A percentile compares a stretch with the other conserved stretches of the same genome.
These are phyloP conservation scores for Alternaria infectoria DNA, from an alignment of 2,329 filamentous ascomycete genomes.

Conservation along the genomic window DNA sequence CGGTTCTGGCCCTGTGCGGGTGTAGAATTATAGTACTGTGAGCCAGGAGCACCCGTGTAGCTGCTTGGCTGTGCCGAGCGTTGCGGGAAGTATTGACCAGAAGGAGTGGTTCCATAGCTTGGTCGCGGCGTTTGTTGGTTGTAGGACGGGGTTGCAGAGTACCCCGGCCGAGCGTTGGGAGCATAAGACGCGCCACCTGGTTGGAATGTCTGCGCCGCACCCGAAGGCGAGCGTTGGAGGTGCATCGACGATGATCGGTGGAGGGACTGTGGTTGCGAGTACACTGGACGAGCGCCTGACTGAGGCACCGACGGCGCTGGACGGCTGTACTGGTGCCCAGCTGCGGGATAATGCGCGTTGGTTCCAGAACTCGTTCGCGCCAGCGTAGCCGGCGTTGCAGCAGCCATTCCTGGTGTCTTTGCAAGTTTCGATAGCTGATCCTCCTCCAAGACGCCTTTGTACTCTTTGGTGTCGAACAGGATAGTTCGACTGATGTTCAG, in stretches of 20 bases:
- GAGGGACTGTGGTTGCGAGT: conserved; percentile 43
- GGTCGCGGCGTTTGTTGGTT: conserved; percentile 42
- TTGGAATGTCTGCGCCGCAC: conserved; percentile 37
- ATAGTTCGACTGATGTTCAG: conserved; percentile 82
- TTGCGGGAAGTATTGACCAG: conserved; percentile 41
- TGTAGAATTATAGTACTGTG: conserved; percentile 44
- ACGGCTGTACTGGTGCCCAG: conserved; percentile 41
- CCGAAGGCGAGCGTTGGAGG: conserved; percentile 43
- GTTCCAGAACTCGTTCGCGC: conserved; percentile 34
- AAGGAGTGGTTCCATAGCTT: conserved; percentile 28
- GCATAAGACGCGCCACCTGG: conserved; percentile 36
- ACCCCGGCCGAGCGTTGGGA: conserved; percentile 34
- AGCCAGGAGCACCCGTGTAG: conserved; percentile 36
- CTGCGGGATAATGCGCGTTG: conserved; percentile 37
- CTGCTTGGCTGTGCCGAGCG: conserved; percentile 35
- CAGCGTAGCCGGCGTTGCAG: conserved; percentile 36
- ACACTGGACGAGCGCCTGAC: conserved; percentile 39
- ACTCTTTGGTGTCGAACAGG: conserved; percentile 73
- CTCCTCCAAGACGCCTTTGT: conserved; percentile 81
- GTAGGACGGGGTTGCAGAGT: conserved; percentile 36
- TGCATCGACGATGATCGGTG: conserved; percentile 47
- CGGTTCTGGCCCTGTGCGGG: conserved; percentile 41
- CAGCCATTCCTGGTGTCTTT: conserved; percentile 47
- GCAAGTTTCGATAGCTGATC: conserved; percentile 65
- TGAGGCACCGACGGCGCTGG: conserved; percentile 33